Evolutionary conservation across 176 grass and related monocot species (phyloP).

Genomic region (Carex kokanica): DNA sequence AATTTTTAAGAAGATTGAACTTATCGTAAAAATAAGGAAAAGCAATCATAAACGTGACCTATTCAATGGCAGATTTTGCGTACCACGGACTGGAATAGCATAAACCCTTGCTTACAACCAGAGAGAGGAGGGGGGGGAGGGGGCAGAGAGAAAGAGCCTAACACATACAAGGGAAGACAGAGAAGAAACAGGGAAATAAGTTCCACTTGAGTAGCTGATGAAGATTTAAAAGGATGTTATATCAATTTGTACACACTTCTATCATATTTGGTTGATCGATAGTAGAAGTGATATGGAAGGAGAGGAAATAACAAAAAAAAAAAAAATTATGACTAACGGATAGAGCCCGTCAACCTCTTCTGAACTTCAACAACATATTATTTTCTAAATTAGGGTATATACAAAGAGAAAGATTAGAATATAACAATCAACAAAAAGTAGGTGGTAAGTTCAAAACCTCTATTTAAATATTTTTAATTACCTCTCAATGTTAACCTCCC

Average conservation of each 20-base stretch:
- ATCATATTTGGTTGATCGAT: background rate
- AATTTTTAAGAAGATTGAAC: background rate
- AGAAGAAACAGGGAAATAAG: background rate
- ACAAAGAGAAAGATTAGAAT: background rate
- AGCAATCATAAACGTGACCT: background rate
- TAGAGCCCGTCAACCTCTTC: background rate
- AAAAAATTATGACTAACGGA: background rate
- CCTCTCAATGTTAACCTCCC: background rate
- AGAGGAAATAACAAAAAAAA: background rate
- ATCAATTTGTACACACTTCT: background rate
- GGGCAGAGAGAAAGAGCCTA: background rate
- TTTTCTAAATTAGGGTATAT: slow-evolving; percentile 6
- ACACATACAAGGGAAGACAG: background rate
- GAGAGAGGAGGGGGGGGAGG: background rate
- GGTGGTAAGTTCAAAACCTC: slow-evolving; percentile 5
- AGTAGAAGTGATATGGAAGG: background rate
- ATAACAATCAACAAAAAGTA: background rate
- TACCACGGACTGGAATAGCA: background rate
- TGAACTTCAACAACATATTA: background rate
- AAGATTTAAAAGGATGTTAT: background rate
- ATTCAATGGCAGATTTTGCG: background rate
- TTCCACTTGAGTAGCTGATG: background rate
- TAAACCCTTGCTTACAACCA: slow-evolving; percentile 1
- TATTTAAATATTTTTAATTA: background rate
- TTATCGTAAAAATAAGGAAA: background rate